Conservation (phyloP, 257 asterid species). For the Ilex aquifolium region DNA sequence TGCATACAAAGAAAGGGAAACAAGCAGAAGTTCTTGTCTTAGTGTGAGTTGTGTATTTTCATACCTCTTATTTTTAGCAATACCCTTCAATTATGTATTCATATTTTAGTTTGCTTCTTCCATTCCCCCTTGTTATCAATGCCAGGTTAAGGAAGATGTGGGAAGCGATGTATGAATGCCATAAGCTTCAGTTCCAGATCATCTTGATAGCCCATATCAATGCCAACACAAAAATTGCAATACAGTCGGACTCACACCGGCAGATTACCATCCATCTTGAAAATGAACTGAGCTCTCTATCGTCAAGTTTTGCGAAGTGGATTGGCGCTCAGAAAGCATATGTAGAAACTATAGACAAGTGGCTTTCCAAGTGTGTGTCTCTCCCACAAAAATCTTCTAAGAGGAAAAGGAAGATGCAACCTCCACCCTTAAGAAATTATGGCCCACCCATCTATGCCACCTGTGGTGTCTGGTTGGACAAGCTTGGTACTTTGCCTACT, state of each 20-base stretch:
- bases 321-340: constrained; percentile 64
- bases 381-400: constrained; percentile 50
- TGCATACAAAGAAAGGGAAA: too few species aligned
- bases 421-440: constrained; percentile 42
- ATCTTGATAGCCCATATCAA: constrained; percentile 62
- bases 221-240: constrained; percentile 33
- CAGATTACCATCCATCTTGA: constrained; percentile 51
- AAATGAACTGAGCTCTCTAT: constrained; percentile 44
- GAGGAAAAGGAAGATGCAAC: constrained; percentile 48
- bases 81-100: too few species aligned
- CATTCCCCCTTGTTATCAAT: constrained; percentile 5
- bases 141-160: constrained; percentile 87
- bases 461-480: constrained; percentile 74
- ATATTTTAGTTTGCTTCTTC: neutral
- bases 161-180: constrained; percentile 75
- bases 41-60: too few species aligned
- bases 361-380: constrained; percentile 78
- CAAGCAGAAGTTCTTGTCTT: too few species aligned
- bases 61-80: too few species aligned
- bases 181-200: constrained; percentile 75
- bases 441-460: constrained; percentile 96
- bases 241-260: constrained; percentile 56
- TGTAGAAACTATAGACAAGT: constrained; percentile 65
- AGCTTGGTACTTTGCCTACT: constrained; percentile 45
- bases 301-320: constrained; percentile 77